These are phyloP conservation scores for Colletotrichum tabaci DNA, from an alignment of 2,329 filamentous ascomycete species.

Conservation along the genomic window DNA sequence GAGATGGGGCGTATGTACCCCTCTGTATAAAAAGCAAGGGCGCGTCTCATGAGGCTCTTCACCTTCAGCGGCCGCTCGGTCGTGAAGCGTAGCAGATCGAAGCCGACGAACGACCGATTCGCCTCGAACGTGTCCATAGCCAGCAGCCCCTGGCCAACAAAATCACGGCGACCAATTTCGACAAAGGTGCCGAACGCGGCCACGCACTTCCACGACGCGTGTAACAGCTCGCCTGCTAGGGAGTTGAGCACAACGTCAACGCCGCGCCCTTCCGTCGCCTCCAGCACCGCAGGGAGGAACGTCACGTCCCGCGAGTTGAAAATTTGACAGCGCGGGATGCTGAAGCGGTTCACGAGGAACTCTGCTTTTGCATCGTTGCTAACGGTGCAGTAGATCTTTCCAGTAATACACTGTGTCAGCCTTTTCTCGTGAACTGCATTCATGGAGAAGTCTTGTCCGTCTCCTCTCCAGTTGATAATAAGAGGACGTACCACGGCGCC, in stretches of 20 bases:
- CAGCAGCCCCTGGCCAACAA: conserved; percentile 56
- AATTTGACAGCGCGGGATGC: conserved; percentile 1
- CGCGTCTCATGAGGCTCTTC: neutral
- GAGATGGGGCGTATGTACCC: neutral
- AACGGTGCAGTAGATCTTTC: conserved; percentile 25
- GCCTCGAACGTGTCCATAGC: conserved; percentile 61
- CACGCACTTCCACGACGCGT: conserved; percentile 60
- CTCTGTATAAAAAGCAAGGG: neutral
- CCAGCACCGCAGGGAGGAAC: neutral
- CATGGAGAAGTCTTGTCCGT: conserved; percentile 34
- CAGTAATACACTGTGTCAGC: conserved; percentile 46
- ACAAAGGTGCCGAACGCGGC: conserved; percentile 61
- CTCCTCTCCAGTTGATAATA: conserved; percentile 44
- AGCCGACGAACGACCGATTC: conserved; percentile 52
- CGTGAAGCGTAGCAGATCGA: conserved; percentile 49
- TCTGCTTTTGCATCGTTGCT: conserved; percentile 10
- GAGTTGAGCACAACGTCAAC: conserved; percentile 59
- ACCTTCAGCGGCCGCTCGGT: neutral
- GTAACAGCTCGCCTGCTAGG: conserved; percentile 58
- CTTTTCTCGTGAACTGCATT: conserved; percentile 51
- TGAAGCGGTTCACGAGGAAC: conserved; percentile 4
- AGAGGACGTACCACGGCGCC: conserved; percentile 49
- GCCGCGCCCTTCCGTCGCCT: conserved; percentile 41
- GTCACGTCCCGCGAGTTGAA: conserved; percentile 26
- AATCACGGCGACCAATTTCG: conserved; percentile 62